Evolutionary conservation across 305 asterid species (phyloP).

Genomic region (Fraxinus baroniana): DNA sequence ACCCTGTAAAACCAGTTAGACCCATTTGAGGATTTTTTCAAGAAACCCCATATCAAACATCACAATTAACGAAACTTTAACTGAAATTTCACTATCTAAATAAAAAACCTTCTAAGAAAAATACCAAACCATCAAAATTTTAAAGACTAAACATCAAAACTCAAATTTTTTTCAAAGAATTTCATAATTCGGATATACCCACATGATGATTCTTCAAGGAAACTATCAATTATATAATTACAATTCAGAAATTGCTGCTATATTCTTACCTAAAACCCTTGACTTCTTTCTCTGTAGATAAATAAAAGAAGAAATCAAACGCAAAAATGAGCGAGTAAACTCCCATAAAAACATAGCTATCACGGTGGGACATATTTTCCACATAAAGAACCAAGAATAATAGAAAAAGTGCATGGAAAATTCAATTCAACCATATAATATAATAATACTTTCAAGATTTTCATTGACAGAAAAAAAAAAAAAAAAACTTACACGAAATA

Average conservation of each 20-base stretch:
- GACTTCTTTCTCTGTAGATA: slow-evolving; percentile 33
- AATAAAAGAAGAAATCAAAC: slow-evolving; percentile 38
- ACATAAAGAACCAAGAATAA: slow-evolving; percentile 21
- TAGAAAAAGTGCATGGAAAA: slow-evolving; percentile 15
- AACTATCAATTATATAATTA: slow-evolving; percentile 18
- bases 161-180: neutral
- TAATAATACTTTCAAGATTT: slow-evolving; percentile 4
- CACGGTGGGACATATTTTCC: slow-evolving; percentile 22
- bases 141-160: neutral
- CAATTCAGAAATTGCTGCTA: slow-evolving; percentile 29
- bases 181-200: neutral
- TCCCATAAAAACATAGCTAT: slow-evolving; percentile 22
- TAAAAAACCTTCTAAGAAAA: neutral
- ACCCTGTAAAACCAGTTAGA: slow-evolving; percentile 43
- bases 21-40: slow-evolving; percentile 15
- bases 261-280: slow-evolving; percentile 45
- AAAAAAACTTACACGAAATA: slow-evolving; percentile 40
- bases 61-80: neutral
- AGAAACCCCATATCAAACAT: slow-evolving; percentile 31
- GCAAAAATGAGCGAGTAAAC: slow-evolving; percentile 12
- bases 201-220: slow-evolving; percentile 6
- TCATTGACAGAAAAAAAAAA: neutral
- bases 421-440: slow-evolving; percentile 24
- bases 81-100: neutral
- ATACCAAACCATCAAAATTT: neutral